Percentiles rank a stretch among this genome's conserved stretches.
These are phyloP conservation scores for Adansonia gregorii DNA, from an alignment of 441 rosid genomes.

Conservation along the genomic window DNA sequence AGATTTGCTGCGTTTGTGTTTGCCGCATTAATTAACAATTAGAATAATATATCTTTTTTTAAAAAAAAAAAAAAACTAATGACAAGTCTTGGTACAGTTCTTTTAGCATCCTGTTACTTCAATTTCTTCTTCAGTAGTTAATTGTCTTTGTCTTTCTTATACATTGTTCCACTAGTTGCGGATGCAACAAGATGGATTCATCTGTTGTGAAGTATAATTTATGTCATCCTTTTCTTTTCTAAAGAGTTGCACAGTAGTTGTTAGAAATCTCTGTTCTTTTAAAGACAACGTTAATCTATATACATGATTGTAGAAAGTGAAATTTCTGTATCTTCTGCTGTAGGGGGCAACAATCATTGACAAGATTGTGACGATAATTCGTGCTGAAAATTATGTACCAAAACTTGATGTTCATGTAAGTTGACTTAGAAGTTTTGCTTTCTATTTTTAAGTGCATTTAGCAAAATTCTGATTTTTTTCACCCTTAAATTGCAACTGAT, in stretches of 20 bases:
- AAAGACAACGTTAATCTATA: background rate
- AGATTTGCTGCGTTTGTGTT: background rate
- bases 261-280: background rate
- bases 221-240: background rate
- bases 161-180: background rate
- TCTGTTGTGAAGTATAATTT: background rate
- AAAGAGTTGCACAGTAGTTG: background rate
- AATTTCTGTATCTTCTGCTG: constrained; percentile 11
- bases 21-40: background rate
- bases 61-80: background rate
- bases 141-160: background rate
- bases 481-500: constrained; percentile 25
- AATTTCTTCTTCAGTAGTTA: background rate
- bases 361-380: constrained; percentile 55
- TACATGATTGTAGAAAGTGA: constrained; percentile 18
- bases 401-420: constrained; percentile 46
- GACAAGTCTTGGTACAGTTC: background rate
- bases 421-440: constrained; percentile 18
- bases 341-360: constrained; percentile 80
- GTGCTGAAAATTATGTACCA: constrained; percentile 55
- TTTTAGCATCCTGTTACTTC: background rate
- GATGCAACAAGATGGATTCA: background rate
- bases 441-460: constrained; percentile 23
- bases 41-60: background rate
- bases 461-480: constrained; percentile 21